Evolutionary conservation across 2,329 filamentous ascomycete species (phyloP), one percentile per base, ranked within the genome.

Genomic region (Fonsecaea pedrosoi): DNA sequence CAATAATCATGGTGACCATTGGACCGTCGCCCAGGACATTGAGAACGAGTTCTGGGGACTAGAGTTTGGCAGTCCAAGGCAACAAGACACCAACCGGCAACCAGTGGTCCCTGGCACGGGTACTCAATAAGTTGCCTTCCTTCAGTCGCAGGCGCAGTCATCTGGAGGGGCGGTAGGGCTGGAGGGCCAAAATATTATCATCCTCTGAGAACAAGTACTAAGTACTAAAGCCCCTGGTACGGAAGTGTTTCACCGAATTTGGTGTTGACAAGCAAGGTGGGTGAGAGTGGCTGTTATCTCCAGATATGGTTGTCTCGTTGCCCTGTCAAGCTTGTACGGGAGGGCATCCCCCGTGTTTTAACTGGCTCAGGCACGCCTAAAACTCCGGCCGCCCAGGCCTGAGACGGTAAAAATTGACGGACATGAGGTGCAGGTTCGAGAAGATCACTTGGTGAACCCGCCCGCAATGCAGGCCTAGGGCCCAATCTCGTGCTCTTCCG

Each of bases 381-480:
- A 50, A 50, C 45, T 50, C 45, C 45, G 45, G 45, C 21, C 7
- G 45, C 45, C 45, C 45, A 50, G 45, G 45, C 45, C 45, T 50
- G 45, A 50, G 45, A 50, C 45, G 45, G 45, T 30, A 50, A 50
- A 18, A 50, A 5, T 30, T 50, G 45, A 50, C 45, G 45, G 45
- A 50, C 45, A 50, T 50, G 18, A 50, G 45, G 18, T 13, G 40
- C 45, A 50, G 45, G 45, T 50, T 50, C 45, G 18, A 50, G 45
- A 50, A 50, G 45, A 50, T 50, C 45, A 25, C 45, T 50, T 50
- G 21, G 9, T 32, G 8, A 50, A 50, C 45, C 45, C 18, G 8
- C 45, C 45, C 45, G 45, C 45, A 10, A 12, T 50, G 45, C 18
- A 12, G 18, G 18, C 45, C 45, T 9, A 30, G 45, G 9, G 21